A percentile compares a stretch with the other conserved stretches of the same genome.
phyloP scores from a whole-genome alignment of 2,329 filamentous ascomycete species.

The Talaromyces amestolkiae region DNA sequence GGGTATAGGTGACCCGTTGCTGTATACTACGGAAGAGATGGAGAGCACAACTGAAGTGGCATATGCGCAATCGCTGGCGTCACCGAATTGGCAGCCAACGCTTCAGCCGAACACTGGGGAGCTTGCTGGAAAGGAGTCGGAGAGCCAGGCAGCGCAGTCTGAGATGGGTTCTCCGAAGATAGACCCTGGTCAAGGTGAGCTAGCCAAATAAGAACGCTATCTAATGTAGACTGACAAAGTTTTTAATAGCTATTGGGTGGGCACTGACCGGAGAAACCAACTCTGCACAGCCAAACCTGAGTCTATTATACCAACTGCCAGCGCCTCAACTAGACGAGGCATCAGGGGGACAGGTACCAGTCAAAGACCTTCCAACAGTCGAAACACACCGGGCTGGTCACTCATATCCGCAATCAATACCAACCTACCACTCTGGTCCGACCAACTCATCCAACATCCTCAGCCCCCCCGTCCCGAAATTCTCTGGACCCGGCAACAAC shows the following conservation, averaged over 20 bases:
- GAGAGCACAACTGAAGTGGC: slow-evolving; percentile 63
- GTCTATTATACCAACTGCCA: slow-evolving; percentile 70
- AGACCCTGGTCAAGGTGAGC: slow-evolving; percentile 52
- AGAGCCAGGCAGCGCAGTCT: slow-evolving; percentile 26
- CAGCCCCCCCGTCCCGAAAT: slow-evolving; percentile 7
- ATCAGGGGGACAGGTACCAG: slow-evolving; percentile 29
- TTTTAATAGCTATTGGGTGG: slow-evolving; percentile 68
- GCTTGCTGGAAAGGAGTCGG: slow-evolving; percentile 24
- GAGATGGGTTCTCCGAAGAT: slow-evolving; percentile 46
- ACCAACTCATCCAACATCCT: neutral
- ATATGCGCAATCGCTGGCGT: slow-evolving; percentile 51
- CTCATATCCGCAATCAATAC: slow-evolving; percentile 33
- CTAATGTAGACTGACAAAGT: slow-evolving; percentile 25
- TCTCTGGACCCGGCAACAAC: slow-evolving; percentile 4
- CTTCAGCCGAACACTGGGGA: slow-evolving; percentile 24
- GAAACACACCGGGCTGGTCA: slow-evolving; percentile 24
- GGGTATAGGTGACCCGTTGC: slow-evolving; percentile 72
- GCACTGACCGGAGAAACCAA: slow-evolving; percentile 85
- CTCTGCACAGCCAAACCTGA: slow-evolving; percentile 78
- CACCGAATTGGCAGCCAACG: slow-evolving; percentile 48
- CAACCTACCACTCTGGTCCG: slow-evolving; percentile 22
- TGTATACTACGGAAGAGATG: slow-evolving; percentile 70
- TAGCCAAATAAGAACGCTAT: neutral
- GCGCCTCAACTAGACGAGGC: slow-evolving; percentile 29
- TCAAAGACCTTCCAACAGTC: slow-evolving; percentile 29